phyloP scores from a whole-genome alignment of 768 basidiomycete species.

The Kwoniella shandongensis region DNA sequence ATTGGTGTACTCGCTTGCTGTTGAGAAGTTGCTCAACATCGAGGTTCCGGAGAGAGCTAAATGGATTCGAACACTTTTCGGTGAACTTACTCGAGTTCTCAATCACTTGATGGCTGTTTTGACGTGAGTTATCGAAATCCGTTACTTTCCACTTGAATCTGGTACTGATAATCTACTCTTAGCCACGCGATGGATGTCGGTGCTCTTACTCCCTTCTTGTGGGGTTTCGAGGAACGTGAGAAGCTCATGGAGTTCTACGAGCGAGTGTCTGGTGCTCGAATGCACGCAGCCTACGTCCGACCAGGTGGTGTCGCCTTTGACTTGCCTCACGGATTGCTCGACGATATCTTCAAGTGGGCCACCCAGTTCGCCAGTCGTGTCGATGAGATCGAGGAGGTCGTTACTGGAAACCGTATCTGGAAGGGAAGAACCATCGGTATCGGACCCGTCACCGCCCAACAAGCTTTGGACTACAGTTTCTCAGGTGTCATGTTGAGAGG shows the following conservation, averaged over 20 bases:
- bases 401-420: constrained; percentile 98
- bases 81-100: constrained; percentile 91
- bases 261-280: constrained; percentile 93
- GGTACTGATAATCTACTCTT: neutral
- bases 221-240: constrained; percentile 99
- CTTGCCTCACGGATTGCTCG: constrained; percentile 94
- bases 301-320: constrained; percentile 98
- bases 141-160: too few species aligned
- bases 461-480: constrained; percentile 90
- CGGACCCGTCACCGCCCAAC: constrained; percentile 83
- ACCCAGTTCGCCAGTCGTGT: constrained; percentile 87
- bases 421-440: constrained; percentile 89
- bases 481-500: constrained; percentile 96
- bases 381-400: constrained; percentile 97
- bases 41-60: constrained; percentile 95
- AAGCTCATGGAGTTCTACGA: constrained; percentile 99
- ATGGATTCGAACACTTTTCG: constrained; percentile 96
- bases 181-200: constrained; percentile 67
- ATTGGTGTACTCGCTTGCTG: constrained; percentile 92
- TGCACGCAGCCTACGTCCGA: constrained; percentile 96
- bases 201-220: constrained; percentile 95
- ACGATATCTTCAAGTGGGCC: constrained; percentile 97
- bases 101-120: constrained; percentile 98
- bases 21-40: constrained; percentile 96
- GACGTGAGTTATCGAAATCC: constrained; percentile 55